Percentiles rank a stretch among this genome's conserved stretches.
Evolutionary conservation across 164 flowering plant genomes (phyloP).

Genomic region (Vitis cinerea): DNA sequence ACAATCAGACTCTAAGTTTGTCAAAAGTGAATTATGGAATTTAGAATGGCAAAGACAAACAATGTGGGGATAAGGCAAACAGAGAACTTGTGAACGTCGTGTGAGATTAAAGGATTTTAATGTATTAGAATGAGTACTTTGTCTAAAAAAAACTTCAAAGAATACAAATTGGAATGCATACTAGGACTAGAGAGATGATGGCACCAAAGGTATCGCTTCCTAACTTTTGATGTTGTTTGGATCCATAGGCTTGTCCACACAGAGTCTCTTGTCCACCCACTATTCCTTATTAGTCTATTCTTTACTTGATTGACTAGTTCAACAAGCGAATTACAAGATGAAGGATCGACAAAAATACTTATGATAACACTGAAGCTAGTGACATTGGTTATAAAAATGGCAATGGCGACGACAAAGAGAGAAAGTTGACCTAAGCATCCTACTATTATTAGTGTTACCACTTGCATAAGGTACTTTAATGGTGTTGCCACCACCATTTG

Average conservation of each 20-base stretch:
- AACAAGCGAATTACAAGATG: too few species aligned
- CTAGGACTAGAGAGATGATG: neutral
- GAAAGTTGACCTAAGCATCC: conserved; percentile 46
- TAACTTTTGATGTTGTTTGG: neutral
- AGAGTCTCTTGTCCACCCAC: neutral
- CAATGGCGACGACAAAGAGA: conserved; percentile 36
- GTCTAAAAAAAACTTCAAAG: neutral
- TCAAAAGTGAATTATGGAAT: neutral
- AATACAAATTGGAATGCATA: neutral
- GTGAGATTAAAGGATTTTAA: neutral
- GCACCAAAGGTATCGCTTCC: neutral
- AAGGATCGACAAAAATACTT: neutral
- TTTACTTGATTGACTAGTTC: neutral
- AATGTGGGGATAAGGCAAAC: neutral
- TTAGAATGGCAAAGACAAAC: neutral
- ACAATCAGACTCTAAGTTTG: neutral
- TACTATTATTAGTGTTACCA: conserved; percentile 36
- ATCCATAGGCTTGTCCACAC: neutral
- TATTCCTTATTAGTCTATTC: neutral
- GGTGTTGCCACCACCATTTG: too few species aligned
- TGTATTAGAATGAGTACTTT: neutral
- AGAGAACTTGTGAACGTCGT: neutral
- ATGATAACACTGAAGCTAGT: conserved; percentile 44
- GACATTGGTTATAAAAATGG: conserved; percentile 34
- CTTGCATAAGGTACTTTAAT: conserved; percentile 25